phyloP scores from a whole-genome alignment of 1,139 yeast species.

The Blastobotrys capitulatus region DNA sequence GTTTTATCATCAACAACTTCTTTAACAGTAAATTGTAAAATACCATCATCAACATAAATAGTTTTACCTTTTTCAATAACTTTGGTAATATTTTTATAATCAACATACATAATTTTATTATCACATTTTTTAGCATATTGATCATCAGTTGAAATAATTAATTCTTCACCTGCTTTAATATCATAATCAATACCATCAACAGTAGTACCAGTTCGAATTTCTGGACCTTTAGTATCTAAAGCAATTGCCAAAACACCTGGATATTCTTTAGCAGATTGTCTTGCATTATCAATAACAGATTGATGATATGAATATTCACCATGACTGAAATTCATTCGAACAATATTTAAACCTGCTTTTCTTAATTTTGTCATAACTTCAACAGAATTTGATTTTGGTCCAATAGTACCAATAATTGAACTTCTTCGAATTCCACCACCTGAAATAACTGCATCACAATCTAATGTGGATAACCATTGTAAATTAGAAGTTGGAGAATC shows the following conservation, averaged over 20 bases:
- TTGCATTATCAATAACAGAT: slow-evolving; percentile 90
- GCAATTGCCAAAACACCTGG: slow-evolving; percentile 98
- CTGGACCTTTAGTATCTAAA: slow-evolving; percentile 99
- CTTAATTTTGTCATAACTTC: slow-evolving; percentile 83
- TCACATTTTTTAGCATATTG: slow-evolving; percentile 65
- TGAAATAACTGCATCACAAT: slow-evolving; percentile 74
- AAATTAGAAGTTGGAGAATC: slow-evolving; percentile 37
- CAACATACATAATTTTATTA: slow-evolving; percentile 79
- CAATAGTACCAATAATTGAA: slow-evolving; percentile 93
- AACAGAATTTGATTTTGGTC: slow-evolving; percentile 90
- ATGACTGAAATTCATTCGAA: slow-evolving; percentile 98
- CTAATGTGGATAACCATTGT: slow-evolving; percentile 80
- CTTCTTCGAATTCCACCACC: slow-evolving; percentile 72
- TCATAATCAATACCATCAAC: slow-evolving; percentile 71
- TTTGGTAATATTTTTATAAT: slow-evolving; percentile 93
- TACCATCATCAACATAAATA: slow-evolving; percentile 97
- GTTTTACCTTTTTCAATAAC: slow-evolving; percentile 82
- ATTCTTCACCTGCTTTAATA: slow-evolving; percentile 78
- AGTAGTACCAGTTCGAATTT: slow-evolving; percentile 98
- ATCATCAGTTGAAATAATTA: slow-evolving; percentile 90
- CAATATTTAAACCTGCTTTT: slow-evolving; percentile 96
- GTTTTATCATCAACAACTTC: slow-evolving; percentile 75
- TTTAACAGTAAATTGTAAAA: slow-evolving; percentile 85
- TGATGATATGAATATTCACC: slow-evolving; percentile 97
- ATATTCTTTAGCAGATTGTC: slow-evolving; percentile 84